A percentile compares a stretch with the other conserved stretches of the same genome.
These are phyloP conservation scores for Fusarium fracticaudum DNA, from an alignment of 2,329 filamentous ascomycete species.

Conservation along the genomic window DNA sequence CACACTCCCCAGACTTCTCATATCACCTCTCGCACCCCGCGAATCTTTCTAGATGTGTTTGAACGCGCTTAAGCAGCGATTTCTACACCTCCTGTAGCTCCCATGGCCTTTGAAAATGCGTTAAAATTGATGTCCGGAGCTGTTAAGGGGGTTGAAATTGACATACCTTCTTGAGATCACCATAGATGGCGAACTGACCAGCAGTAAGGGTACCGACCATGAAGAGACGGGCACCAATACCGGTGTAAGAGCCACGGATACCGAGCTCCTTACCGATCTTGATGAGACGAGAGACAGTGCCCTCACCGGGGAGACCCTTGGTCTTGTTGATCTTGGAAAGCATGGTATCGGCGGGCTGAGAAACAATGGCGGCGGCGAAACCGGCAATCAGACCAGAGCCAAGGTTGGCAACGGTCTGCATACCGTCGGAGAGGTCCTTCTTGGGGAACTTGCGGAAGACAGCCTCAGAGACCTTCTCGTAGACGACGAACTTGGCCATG, in stretches of 20 bases:
- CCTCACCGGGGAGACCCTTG: constrained; percentile 85
- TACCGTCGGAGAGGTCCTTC: constrained; percentile 70
- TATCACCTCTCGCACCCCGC: constrained; percentile 12
- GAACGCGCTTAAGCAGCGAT: constrained; percentile 54
- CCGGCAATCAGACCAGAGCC: constrained; percentile 61
- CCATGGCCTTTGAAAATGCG: constrained; percentile 50
- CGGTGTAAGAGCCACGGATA: constrained; percentile 78
- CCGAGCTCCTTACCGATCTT: constrained; percentile 92
- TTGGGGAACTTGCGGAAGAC: constrained; percentile 78
- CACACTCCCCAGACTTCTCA: constrained; percentile 23
- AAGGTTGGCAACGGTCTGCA: constrained; percentile 86
- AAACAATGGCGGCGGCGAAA: constrained; percentile 88
- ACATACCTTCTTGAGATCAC: constrained; percentile 55
- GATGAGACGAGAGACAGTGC: constrained; percentile 80
- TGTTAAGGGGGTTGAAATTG: neutral
- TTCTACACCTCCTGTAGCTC: constrained; percentile 80
- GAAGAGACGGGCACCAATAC: constrained; percentile 77
- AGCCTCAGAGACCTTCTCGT: constrained; percentile 84
- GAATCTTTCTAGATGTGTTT: neutral
- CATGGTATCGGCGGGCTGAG: constrained; percentile 93
- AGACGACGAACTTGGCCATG: constrained; percentile 95
- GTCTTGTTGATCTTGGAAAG: constrained; percentile 97
- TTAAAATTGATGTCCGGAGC: neutral
- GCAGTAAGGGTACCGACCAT: constrained; percentile 77
- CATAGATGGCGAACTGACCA: constrained; percentile 91